Evolutionary conservation across 495 filamentous ascomycete species (phyloP), one percentile per base, ranked within the genome.

Genomic region (Aspergillus egyptiacus): DNA sequence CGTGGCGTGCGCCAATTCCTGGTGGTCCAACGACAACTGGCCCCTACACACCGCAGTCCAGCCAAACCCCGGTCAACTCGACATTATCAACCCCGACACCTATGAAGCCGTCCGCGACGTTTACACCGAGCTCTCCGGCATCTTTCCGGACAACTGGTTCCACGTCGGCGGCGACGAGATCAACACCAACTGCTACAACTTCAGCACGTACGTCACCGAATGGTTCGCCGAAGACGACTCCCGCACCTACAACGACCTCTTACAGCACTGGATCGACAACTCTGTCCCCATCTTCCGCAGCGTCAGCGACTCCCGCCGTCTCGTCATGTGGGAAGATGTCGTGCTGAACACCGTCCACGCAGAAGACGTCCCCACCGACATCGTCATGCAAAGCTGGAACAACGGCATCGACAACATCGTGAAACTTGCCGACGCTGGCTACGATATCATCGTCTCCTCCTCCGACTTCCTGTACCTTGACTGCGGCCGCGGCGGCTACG

Each of bases 301-400:
- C 24, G 52, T 55, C 10, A 54, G 58, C 25, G 13, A 59, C 0
- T 62, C 76, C 32, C 71, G 75, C 46, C 70, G 70, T 3, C 48
- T 79, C 3, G 58, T 79, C 51, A 78, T 81, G 74, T 81, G 77
- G 77, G 76, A 81, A 55, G 77, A 79, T 36, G 67, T 79, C 15
- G 50, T 61, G 19, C 59, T 75, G 15, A 68, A 64, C 2, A 51
- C 67, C 18, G 69, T 65, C n/a, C 58, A 63, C 30, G 74, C 72
- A 0, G 59, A 65, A 56, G 51, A 62, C 15, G 71, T 80, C 0
- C 70, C 77, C 38, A 74, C 67, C 32, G 69, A 80, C 54, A 67
- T 76, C 35, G 64, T 80, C 25, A 59, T 80, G 57, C 77, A 80
- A 49, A 71, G 63, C 46, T 80, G 77, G 77, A 77, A 78, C 60